Base-by-base conservation (phyloP, 1,139 yeast species). In the Sugiyamaella pinicola region DNA sequence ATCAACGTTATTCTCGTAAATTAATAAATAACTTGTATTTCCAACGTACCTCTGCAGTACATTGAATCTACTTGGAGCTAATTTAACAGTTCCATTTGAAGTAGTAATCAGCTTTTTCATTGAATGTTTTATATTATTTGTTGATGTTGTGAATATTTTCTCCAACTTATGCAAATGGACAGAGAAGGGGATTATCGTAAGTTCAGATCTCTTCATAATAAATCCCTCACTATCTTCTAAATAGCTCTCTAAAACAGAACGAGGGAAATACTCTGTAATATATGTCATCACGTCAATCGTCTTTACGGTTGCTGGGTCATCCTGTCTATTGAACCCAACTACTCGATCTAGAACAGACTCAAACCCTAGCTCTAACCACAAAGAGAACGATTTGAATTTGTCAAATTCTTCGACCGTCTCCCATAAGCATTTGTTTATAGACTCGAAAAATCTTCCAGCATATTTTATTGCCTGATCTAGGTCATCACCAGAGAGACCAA, bases 351-450 rank as follows among this genome's bases (percentile, higher is more conserved):
- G 58, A 15, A 54, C 49, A 6, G 54, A 58, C 41, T 63, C 64
- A 51, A 55, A 63, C 6, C 54, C 45, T 37, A 61, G 54, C 19
- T 62, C 64, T 34, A 64, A 50, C 69, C 69, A 84, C 3, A 72
- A 67, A 15, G 81, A 66, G 57, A 80, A 83, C 35, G 78, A 72
- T 47, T 74, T 75, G 66, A 82, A 83, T 34, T 74, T 64, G 39
- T 73, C 72, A 57, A 78, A 82, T 56, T 83, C 87, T 33, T 76
- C 75, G 59, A 79, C 78, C 19, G 81, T 59, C 31, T 72, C 75
- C 76, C 82, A 72, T 37, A 82, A 72, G 26, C 74, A 68, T 21
- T 67, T 67, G 61, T 77, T 78, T 2, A 75, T 63, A 10, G 60
- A 45, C 55, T 75, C 73, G 26, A 82, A 59, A 15, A 76, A 49